These are phyloP conservation scores for Cercospora sp. DNA, from an alignment of 2,329 filamentous ascomycete species.

Conservation along the genomic window DNA sequence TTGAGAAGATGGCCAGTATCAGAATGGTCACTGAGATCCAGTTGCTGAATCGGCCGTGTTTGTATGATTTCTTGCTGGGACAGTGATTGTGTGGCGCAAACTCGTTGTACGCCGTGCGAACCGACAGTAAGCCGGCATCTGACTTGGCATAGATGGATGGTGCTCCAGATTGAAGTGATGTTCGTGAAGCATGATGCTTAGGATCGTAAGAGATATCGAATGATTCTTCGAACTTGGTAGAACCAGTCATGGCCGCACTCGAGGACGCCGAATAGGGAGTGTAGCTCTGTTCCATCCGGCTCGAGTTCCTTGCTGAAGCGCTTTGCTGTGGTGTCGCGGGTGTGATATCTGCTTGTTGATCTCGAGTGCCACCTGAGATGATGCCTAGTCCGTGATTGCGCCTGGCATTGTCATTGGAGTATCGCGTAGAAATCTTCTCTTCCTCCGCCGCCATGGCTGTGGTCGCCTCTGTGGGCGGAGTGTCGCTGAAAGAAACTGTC, in stretches of 20 bases:
- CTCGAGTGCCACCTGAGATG: conserved; percentile 12
- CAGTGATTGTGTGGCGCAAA: conserved; percentile 31
- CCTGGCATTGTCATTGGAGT: conserved; percentile 1
- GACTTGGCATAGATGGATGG: conserved; percentile 32
- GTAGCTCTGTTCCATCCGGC: conserved; percentile 19
- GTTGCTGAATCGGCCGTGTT: conserved; percentile 19
- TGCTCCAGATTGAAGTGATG: conserved; percentile 30
- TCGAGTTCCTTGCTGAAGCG: conserved; percentile 11
- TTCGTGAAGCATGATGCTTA: conserved; percentile 20
- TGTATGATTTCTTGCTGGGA: conserved; percentile 20
- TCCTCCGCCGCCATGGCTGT: conserved; percentile 38
- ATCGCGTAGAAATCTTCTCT: conserved; percentile 25
- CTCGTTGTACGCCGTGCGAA: conserved; percentile 29
- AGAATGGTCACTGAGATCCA: conserved; percentile 53
- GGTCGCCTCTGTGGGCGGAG: conserved; percentile 24
- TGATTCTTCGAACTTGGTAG: conserved; percentile 27
- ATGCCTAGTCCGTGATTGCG: conserved; percentile 41
- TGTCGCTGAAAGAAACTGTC: conserved; percentile 40
- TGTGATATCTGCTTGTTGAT: background rate
- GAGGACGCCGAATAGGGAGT: conserved; percentile 29
- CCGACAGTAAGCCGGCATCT: conserved; percentile 30
- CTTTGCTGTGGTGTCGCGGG: conserved; percentile 25
- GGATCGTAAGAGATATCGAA: conserved; percentile 21
- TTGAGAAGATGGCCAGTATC: conserved; percentile 61
- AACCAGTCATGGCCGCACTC: conserved; percentile 30